A percentile compares a stretch with the other conserved stretches of the same genome.
Conservation (phyloP, 352 stramenopile genomes). For the Phytophthora kernoviae region DNA sequence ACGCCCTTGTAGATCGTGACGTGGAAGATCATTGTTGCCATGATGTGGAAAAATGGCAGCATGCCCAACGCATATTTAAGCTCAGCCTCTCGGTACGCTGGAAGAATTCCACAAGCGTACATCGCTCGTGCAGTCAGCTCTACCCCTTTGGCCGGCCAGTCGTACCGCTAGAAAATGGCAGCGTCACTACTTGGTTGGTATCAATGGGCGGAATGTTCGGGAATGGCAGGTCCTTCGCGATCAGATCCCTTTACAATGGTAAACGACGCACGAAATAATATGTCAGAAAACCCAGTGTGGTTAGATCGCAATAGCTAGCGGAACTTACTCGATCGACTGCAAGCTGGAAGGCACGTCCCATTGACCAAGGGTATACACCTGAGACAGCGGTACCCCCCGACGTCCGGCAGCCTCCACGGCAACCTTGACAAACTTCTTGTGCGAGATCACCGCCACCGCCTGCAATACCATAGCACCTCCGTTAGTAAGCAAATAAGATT, state of each 20-base stretch:
- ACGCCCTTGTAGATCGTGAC: slow-evolving; percentile 80
- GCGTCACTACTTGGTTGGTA: slow-evolving; percentile 30
- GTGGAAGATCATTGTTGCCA: slow-evolving; percentile 87
- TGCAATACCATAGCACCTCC: not conserved
- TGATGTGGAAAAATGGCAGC: slow-evolving; percentile 97
- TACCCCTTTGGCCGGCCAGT: slow-evolving; percentile 91
- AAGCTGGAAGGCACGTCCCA: slow-evolving; percentile 11
- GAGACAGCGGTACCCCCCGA: slow-evolving; percentile 10
- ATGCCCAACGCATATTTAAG: slow-evolving; percentile 47
- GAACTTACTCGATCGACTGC: slow-evolving; percentile 32
- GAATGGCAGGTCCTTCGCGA: slow-evolving; percentile 29
- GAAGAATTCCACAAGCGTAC: slow-evolving; percentile 76
- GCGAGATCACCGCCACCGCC: slow-evolving; percentile 37
- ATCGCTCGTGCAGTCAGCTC: slow-evolving; percentile 89
- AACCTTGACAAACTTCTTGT: slow-evolving; percentile 43
- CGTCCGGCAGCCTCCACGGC: slow-evolving; percentile 35
- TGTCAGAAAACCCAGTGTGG: too few relatives aligned
- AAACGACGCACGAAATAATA: not conserved
- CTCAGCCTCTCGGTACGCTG: slow-evolving; percentile 45
- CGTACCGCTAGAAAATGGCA: slow-evolving; percentile 94
- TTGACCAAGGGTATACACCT: slow-evolving; percentile 35
- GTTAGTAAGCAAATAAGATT: slow-evolving; percentile 1
- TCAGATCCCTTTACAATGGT: slow-evolving; percentile 50
- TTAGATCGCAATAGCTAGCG: too few relatives aligned
- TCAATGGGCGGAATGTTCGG: slow-evolving; percentile 31